Evolutionary conservation across 352 stramenopile species (phyloP).

Genomic region (Elongisporangium senticosum): DNA sequence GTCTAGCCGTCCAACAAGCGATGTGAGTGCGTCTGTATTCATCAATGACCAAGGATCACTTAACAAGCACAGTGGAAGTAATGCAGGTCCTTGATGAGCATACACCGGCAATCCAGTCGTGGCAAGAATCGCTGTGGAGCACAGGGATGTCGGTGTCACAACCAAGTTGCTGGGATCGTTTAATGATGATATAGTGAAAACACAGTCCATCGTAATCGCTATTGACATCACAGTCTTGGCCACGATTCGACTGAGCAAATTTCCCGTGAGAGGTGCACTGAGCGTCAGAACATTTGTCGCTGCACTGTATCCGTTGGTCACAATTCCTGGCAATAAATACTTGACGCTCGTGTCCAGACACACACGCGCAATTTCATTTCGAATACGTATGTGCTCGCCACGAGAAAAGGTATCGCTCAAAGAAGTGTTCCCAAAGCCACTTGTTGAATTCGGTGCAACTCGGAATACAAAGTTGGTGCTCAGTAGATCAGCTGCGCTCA

Average conservation of each 20-base stretch:
- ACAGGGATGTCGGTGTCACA: constrained; percentile 8
- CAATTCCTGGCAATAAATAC: constrained; percentile 39
- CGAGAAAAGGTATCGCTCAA: constrained; percentile 39
- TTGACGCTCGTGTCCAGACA: constrained; percentile 57
- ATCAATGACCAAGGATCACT: constrained; percentile 47
- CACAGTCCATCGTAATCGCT: too few relatives aligned
- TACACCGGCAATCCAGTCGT: constrained; percentile 19
- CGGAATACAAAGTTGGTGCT: constrained; percentile 46
- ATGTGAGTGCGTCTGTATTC: constrained; percentile 14
- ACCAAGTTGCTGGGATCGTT: too few relatives aligned
- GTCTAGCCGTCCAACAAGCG: constrained; percentile 25
- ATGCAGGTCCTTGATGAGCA: constrained; percentile 59
- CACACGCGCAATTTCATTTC: constrained; percentile 49
- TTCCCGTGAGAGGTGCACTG: constrained; percentile 18
- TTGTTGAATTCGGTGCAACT: constrained; percentile 23
- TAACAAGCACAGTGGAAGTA: constrained; percentile 53
- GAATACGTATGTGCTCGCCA: constrained; percentile 56
- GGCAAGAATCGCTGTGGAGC: constrained; percentile 13
- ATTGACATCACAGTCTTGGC: constrained; percentile 36
- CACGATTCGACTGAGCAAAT: constrained; percentile 24
- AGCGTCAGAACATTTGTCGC: constrained; percentile 31
- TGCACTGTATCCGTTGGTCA: constrained; percentile 22
- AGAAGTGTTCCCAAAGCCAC: constrained; percentile 29
- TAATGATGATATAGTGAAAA: too few relatives aligned
- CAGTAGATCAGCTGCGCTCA: constrained; percentile 23